These are phyloP conservation scores for Candida hispaniensis DNA, from an alignment of 805 yeast genomes.

Conservation along the genomic window DNA sequence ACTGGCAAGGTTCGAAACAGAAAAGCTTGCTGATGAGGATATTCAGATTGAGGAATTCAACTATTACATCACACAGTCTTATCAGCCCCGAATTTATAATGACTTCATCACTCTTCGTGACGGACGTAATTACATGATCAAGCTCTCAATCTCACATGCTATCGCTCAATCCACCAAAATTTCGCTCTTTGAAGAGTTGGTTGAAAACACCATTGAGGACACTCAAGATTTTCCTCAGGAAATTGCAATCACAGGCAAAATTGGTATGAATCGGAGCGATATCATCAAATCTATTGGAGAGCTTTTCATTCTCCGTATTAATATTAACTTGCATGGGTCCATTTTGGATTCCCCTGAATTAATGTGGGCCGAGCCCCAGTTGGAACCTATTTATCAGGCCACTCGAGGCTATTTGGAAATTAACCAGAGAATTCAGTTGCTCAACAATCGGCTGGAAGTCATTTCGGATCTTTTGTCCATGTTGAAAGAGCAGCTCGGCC, in stretches of 20 bases:
- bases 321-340: conserved; percentile 36
- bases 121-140: conserved; percentile 81
- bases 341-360: conserved; percentile 93
- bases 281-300: conserved; percentile 98
- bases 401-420: conserved; percentile 92
- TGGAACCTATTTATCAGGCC: conserved; percentile 96
- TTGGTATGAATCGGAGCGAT: conserved; percentile 85
- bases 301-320: conserved; percentile 60
- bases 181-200: conserved; percentile 88
- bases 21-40: conserved; percentile 83
- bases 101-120: conserved; percentile 91
- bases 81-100: conserved; percentile 92
- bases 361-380: conserved; percentile 98
- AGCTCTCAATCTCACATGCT: conserved; percentile 89
- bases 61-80: conserved; percentile 84
- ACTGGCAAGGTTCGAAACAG: conserved; percentile 79
- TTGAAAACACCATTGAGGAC: conserved; percentile 93
- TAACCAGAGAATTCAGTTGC: conserved; percentile 79
- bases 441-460: conserved; percentile 89
- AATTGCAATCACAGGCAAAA: conserved; percentile 89
- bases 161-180: conserved; percentile 93
- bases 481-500: conserved; percentile 95
- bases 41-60: conserved; percentile 91
- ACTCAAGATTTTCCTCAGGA: conserved; percentile 96
- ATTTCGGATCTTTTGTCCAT: conserved; percentile 86